phyloP scores from a whole-genome alignment of 1,139 yeast genomes.

The Yamadazyma diospyri region DNA sequence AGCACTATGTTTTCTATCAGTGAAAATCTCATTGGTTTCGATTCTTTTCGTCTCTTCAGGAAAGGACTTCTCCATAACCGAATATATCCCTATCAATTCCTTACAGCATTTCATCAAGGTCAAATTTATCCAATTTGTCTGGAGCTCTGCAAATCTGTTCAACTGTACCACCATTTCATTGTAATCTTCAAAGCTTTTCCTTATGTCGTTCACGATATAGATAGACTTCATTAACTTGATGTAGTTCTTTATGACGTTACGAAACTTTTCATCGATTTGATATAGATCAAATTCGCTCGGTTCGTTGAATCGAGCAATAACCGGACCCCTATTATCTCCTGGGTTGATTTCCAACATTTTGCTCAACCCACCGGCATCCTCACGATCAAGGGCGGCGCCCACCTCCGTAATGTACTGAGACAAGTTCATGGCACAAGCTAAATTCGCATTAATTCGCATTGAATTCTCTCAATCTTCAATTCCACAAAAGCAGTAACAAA shows the following conservation, averaged over 20 bases:
- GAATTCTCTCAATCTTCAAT: no score
- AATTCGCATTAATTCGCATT: conserved; percentile 1
- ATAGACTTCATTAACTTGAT: conserved; percentile 37
- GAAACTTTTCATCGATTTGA: conserved; percentile 33
- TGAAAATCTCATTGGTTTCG: conserved; percentile 9
- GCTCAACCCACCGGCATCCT: conserved; percentile 19
- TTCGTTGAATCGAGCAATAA: conserved; percentile 26
- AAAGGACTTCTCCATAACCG: conserved; percentile 30
- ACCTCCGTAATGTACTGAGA: conserved; percentile 1
- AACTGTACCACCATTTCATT: conserved; percentile 44
- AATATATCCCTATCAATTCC: conserved; percentile 51
- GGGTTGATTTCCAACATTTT: conserved; percentile 36
- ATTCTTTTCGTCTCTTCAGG: conserved; percentile 23
- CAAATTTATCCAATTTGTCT: conserved; percentile 64
- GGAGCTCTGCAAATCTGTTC: conserved; percentile 60
- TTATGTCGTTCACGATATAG: conserved; percentile 34
- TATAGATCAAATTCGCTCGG: conserved; percentile 43
- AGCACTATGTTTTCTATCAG: conserved; percentile 15
- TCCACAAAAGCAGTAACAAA: no score
- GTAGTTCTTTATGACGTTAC: conserved; percentile 32
- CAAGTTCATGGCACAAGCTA: conserved; percentile 1
- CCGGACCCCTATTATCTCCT: conserved; percentile 22
- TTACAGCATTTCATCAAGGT: conserved; percentile 54
- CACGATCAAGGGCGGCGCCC: conserved; percentile 6
- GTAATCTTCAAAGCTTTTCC: conserved; percentile 35